Conservation (phyloP, 2,329 filamentous ascomycete genomes). For the Rutstroemia sp. region DNA sequence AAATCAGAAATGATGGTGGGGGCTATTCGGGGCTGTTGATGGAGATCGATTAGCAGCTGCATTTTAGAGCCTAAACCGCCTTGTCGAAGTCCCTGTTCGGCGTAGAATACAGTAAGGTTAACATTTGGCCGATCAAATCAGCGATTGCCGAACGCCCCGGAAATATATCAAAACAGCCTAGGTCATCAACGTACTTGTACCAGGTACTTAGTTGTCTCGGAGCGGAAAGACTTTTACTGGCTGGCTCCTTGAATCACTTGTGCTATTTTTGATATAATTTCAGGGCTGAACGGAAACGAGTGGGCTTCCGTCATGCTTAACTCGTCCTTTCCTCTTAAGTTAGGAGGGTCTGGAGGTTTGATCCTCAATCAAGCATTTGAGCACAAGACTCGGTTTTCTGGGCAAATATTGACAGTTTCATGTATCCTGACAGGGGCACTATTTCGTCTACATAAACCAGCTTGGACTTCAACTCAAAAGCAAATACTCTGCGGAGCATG, state of each 20-base stretch:
- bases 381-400: too few species aligned
- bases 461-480: background rate
- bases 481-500: too few species aligned
- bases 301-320: too few species aligned
- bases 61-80: background rate
- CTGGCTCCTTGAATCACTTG: background rate
- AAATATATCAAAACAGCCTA: background rate
- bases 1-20: background rate
- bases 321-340: too few species aligned
- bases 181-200: background rate
- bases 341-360: too few species aligned
- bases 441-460: background rate
- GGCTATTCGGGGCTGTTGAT: background rate
- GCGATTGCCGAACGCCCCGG: background rate
- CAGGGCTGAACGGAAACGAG: too few species aligned
- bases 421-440: background rate
- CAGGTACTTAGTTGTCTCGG: background rate
- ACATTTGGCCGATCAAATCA: background rate
- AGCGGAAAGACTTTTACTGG: background rate
- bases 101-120: background rate
- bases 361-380: too few species aligned
- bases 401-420: too few species aligned
- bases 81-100: background rate
- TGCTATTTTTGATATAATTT: too few species aligned
- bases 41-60: background rate